These are phyloP conservation scores for Soucietia sequanensis DNA, from an alignment of 805 yeast genomes.

Conservation along the genomic window DNA sequence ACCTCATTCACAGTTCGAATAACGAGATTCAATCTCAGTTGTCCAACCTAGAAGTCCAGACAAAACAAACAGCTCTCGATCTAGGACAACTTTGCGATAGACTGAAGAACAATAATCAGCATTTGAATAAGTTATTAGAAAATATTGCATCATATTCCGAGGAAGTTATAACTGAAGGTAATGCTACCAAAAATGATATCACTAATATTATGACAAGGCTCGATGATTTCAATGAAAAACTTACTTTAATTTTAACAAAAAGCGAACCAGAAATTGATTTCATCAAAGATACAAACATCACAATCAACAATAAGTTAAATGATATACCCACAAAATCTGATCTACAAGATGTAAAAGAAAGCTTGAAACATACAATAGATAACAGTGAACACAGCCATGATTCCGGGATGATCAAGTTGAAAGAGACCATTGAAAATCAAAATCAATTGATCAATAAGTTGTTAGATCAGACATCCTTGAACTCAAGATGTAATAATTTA, in stretches of 20 bases:
- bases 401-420: too few relatives aligned
- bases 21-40: slow-evolving; percentile 28
- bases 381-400: too few relatives aligned
- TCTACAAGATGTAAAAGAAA: too few relatives aligned
- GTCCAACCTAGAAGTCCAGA: slow-evolving; percentile 27
- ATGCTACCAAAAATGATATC: slow-evolving; percentile 33
- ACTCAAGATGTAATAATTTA: slow-evolving; percentile 7
- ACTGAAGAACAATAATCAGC: slow-evolving; percentile 39
- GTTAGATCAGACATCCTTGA: too few relatives aligned
- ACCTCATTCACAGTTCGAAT: slow-evolving; percentile 25
- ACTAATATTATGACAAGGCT: slow-evolving; percentile 18
- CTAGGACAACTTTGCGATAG: slow-evolving; percentile 36
- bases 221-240: slow-evolving; percentile 8
- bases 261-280: too few relatives aligned
- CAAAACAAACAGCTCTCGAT: slow-evolving; percentile 36
- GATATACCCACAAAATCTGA: too few relatives aligned
- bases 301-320: too few relatives aligned
- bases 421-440: neutral
- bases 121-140: slow-evolving; percentile 33
- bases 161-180: slow-evolving; percentile 35
- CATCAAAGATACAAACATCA: too few relatives aligned
- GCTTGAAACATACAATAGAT: too few relatives aligned
- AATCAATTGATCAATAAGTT: neutral
- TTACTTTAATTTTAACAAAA: neutral
- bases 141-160: slow-evolving; percentile 33